Conservation (phyloP, 2,329 filamentous ascomycete genomes). For the Monosporascus sp. region DNA sequence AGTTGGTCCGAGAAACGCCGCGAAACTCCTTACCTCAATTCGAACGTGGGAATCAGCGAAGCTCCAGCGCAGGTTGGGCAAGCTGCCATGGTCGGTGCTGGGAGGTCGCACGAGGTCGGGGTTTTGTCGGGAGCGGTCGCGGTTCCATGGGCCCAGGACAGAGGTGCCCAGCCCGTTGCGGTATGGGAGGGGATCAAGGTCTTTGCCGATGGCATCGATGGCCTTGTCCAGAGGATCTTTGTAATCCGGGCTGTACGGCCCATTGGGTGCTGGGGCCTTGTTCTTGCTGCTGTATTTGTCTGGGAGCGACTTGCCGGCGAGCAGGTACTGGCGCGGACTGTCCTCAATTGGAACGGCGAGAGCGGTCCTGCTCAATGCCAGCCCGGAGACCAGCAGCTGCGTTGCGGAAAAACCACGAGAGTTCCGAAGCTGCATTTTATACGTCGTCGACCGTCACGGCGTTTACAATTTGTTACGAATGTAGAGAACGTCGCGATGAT, state of each 20-base stretch:
- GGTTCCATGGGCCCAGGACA: slow-evolving; percentile 66
- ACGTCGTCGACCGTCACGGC: background rate
- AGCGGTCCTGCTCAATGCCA: slow-evolving; percentile 18
- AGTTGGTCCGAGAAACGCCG: background rate
- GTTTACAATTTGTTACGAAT: no score
- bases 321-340: slow-evolving; percentile 50
- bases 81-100: slow-evolving; percentile 65
- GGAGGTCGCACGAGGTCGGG: slow-evolving; percentile 69
- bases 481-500: no score
- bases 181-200: slow-evolving; percentile 60
- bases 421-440: slow-evolving; percentile 20
- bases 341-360: slow-evolving; percentile 34
- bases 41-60: slow-evolving; percentile 60
- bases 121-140: slow-evolving; percentile 61
- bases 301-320: slow-evolving; percentile 43
- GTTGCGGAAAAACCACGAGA: slow-evolving; percentile 10
- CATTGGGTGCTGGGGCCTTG: slow-evolving; percentile 16
- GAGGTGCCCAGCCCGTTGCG: slow-evolving; percentile 60
- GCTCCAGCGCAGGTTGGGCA: slow-evolving; percentile 69
- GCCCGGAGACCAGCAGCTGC: slow-evolving; percentile 17
- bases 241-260: slow-evolving; percentile 55
- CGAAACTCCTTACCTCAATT: slow-evolving; percentile 47
- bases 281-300: slow-evolving; percentile 35
- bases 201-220: slow-evolving; percentile 54
- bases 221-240: slow-evolving; percentile 58